Base-by-base conservation (phyloP, 2,329 filamentous ascomycete genomes). In the Helotiales sp. region DNA sequence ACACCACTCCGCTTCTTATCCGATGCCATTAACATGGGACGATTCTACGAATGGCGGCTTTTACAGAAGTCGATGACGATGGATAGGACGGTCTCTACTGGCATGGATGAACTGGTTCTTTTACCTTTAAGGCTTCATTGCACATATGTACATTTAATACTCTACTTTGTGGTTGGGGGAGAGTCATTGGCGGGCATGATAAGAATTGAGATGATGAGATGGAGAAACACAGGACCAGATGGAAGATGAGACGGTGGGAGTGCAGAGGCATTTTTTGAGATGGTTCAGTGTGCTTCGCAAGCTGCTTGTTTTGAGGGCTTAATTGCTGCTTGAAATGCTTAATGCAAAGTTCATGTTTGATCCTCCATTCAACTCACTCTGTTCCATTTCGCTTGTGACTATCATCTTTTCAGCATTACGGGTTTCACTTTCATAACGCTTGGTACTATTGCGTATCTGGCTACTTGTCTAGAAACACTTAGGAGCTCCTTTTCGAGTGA, bases 341-440 rank as follows among this genome's bases (percentile, higher is more conserved):
- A 63, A 63, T 61, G 61, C 61, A 59, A 58, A 55, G 58, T 57
- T 46, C 46, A 30, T n/a, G 44, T 58, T 61, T 54, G 55, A 58
- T 54, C 50, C 55, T 54, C 55, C 36, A 53, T 38, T 44, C 40
- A 24, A 42, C 4, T 42, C 40, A 44, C 40, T 44, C 12, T 3
- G 6, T n/a, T n/a, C n/a, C n/a, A n/a, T n/a, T n/a, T n/a, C n/a
- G n/a, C n/a, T n/a, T n/a, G n/a, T n/a, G n/a, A n/a, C n/a, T n/a
- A n/a, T n/a, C n/a, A n/a, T n/a, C n/a, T n/a, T n/a, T n/a, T n/a
- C n/a, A n/a, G n/a, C n/a, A n/a, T n/a, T n/a, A n/a, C n/a, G n/a
- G n/a, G n/a, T n/a, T n/a, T n/a, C n/a, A n/a, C n/a, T n/a, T n/a
- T n/a, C n/a, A n/a, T n/a, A n/a, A n/a, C n/a, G n/a, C n/a, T n/a